Evolutionary conservation across 163 green algal genomes (phyloP).

Genomic region (Scenedesmus sp.): DNA sequence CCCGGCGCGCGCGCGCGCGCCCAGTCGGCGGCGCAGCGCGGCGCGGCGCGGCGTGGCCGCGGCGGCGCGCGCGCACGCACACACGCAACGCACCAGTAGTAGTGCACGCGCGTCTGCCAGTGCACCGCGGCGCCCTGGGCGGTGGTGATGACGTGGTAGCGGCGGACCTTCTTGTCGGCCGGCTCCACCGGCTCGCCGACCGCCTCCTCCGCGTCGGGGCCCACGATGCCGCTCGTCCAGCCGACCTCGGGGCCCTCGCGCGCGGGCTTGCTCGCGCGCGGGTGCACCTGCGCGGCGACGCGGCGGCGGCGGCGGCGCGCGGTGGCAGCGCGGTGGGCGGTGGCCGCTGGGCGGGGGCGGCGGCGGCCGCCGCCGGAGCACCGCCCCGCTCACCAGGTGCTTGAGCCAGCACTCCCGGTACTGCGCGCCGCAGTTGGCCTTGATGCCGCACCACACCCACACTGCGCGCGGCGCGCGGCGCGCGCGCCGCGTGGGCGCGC

Average conservation of each 20-base stretch:
- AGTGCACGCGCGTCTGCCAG: conserved; percentile 88
- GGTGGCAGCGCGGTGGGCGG: too few relatives aligned
- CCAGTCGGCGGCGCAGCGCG: too few relatives aligned
- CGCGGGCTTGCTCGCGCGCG: conserved; percentile 61
- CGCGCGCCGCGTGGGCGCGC: neutral
- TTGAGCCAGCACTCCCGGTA: conserved; percentile 93
- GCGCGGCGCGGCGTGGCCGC: too few relatives aligned
- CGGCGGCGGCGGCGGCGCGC: too few relatives aligned
- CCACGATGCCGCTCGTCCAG: conserved; percentile 79
- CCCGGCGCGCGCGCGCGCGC: too few relatives aligned
- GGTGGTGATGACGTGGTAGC: conserved; percentile 85
- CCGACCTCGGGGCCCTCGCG: conserved; percentile 67
- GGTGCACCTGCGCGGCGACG: conserved; percentile 71
- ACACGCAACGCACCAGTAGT: conserved; percentile 91
- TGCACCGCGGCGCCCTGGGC: conserved; percentile 81
- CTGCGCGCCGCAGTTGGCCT: conserved; percentile 62
- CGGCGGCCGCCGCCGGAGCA: too few relatives aligned
- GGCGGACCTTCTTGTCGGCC: conserved; percentile 1
- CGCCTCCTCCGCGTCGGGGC: conserved; percentile 8
- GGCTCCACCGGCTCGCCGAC: neutral
- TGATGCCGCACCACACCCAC: conserved; percentile 88
- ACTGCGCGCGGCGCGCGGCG: conserved; percentile 59
- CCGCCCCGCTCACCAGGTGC: conserved; percentile 77
- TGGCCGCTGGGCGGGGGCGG: too few relatives aligned
- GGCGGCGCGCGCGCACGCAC: too few relatives aligned